phyloP scores from a whole-genome alignment of 441 rosid genomes.

The Populus trichocarpa region DNA sequence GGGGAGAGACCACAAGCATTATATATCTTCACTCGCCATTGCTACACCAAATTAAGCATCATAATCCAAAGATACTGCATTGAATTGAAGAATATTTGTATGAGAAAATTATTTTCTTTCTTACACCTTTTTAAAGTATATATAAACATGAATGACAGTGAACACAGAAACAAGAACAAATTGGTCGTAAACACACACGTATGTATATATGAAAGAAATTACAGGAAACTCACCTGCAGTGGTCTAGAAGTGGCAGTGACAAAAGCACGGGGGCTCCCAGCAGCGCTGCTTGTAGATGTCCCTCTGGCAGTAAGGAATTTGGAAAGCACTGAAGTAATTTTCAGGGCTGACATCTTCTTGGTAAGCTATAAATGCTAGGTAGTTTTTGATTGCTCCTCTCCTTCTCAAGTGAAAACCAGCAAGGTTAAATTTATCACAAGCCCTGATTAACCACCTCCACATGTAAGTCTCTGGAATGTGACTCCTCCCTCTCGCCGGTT shows the following conservation, averaged over 20 bases:
- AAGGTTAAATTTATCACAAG: background rate
- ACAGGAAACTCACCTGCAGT: conserved; percentile 22
- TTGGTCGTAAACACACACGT: background rate
- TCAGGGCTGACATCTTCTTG: background rate
- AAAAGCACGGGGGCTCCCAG: conserved; percentile 14
- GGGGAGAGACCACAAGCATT: background rate
- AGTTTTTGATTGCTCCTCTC: background rate
- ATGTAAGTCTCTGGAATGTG: background rate
- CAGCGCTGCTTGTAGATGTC: background rate
- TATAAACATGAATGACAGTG: background rate
- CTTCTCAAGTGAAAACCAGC: background rate
- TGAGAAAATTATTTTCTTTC: background rate
- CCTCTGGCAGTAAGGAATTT: background rate
- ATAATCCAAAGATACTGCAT: background rate
- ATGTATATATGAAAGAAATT: background rate
- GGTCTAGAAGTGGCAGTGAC: conserved; percentile 22
- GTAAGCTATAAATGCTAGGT: too few species aligned
- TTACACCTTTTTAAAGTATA: background rate
- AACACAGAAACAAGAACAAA: background rate
- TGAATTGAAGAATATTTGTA: background rate
- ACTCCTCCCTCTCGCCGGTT: background rate
- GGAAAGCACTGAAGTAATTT: conserved; percentile 1
- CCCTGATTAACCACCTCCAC: background rate
- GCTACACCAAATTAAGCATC: background rate
- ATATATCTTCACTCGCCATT: background rate